Evolutionary conservation across 306 rosid genomes (phyloP).

Genomic region (Castanea sativa): DNA sequence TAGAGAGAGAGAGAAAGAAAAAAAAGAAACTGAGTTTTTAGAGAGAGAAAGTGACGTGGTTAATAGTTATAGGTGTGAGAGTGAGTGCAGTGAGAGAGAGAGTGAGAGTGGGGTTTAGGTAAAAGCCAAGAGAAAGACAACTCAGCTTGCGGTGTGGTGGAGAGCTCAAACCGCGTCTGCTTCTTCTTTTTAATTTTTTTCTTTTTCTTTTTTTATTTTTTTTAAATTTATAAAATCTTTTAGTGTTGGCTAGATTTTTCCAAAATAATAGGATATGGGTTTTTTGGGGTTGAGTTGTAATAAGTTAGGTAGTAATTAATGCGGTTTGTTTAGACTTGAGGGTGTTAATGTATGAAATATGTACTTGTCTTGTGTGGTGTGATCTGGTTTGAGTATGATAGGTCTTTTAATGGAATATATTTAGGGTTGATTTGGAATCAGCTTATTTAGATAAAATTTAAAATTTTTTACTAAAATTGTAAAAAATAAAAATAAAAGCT

Average conservation of each 20-base stretch:
- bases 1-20: not conserved
- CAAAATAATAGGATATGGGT: constrained; percentile 17
- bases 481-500: too few relatives aligned
- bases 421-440: rapidly evolving
- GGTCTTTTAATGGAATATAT: too few relatives aligned
- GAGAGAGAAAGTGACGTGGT: not conserved
- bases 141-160: constrained; percentile 22
- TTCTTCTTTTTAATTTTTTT: not conserved
- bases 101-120: constrained; percentile 4
- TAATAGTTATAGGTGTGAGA: constrained; percentile 3
- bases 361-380: too few relatives aligned
- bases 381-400: too few relatives aligned
- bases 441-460: too few relatives aligned
- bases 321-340: too few relatives aligned
- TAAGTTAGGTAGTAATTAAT: too few relatives aligned
- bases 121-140: constrained; percentile 28
- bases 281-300: too few relatives aligned
- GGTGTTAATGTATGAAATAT: too few relatives aligned
- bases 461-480: rapidly evolving
- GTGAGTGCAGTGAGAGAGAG: constrained; percentile 12
- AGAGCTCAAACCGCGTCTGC: constrained; percentile 39
- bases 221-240: not conserved
- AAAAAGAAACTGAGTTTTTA: not conserved
- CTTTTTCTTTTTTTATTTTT: not conserved
- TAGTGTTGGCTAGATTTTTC: not conserved